Evolutionary conservation across 768 basidiomycete species (phyloP).

Genomic region (Kwoniella sp.): DNA sequence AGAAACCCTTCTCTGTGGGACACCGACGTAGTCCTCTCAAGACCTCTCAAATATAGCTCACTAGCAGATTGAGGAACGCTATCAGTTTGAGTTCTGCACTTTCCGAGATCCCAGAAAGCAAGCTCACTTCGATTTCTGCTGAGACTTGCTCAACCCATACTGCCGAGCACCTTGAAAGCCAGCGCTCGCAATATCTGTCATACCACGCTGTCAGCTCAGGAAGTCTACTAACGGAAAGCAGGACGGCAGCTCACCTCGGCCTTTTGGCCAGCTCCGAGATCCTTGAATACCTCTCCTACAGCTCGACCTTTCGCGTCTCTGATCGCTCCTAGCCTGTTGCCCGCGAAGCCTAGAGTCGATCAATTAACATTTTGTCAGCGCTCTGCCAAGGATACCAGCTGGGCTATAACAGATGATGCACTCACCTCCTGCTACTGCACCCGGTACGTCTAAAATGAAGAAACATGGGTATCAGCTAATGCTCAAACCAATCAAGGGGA

Average conservation of each 20-base stretch:
- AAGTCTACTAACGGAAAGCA: too few species aligned
- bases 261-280: conserved; percentile 75
- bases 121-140: not conserved
- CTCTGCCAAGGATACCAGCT: too few species aligned
- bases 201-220: too few species aligned
- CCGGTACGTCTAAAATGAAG: conserved; percentile 64
- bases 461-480: not conserved
- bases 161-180: conserved; percentile 79
- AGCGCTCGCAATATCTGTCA: conserved; percentile 74
- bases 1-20: too few species aligned
- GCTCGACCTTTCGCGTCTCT: conserved; percentile 91
- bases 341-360: conserved; percentile 64
- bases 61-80: too few species aligned
- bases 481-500: too few species aligned
- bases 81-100: too few species aligned
- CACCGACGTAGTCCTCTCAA: too few species aligned
- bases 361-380: too few species aligned
- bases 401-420: conserved; percentile 3
- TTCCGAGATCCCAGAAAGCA: too few species aligned
- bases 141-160: conserved; percentile 45
- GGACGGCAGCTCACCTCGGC: conserved; percentile 68
- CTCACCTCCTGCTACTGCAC: conserved; percentile 73
- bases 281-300: conserved; percentile 81
- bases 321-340: conserved; percentile 86
- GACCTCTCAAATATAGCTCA: too few species aligned